Evolutionary conservation across 371 early-diverging fungal species (phyloP), one percentile per base, ranked within the genome.

Genomic region (Apophysomyces elegans): DNA sequence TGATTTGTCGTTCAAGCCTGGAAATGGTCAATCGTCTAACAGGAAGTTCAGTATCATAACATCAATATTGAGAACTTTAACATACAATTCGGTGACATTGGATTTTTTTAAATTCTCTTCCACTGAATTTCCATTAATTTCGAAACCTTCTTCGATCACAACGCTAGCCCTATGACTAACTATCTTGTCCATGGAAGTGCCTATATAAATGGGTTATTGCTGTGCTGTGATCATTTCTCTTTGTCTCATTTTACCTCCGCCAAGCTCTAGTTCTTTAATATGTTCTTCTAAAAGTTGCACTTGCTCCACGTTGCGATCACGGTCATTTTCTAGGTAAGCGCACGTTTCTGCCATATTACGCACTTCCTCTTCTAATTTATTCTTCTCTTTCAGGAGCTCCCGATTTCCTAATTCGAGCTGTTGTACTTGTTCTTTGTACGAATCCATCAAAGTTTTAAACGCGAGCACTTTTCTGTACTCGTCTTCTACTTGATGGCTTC

Each of bases 381-480:
- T 80, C 58, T 88, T 90, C 62, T 94, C 92, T 57, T 85, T 84
- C 14, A 86, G 73, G 8, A 93, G 72, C 37, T 84, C 71, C 32
- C 81, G 81, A 67, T 88, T 91, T 58, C 89, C 89, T 36, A 71
- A 71, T 69, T 96, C 96, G 32, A 95, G 77, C 18, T 86, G 77
- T 11, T 85, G 75, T 18, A 95, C 87, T 71, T 94, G 93, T 43
- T 94, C 91, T 71, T 95, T 93, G 76, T 92, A 94, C 7, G 90
- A 89, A 58, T 95, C 95, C 86, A 94, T 88, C 37, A 93, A 67
- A 0, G 91, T 87, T 70, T 92, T 93, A 68, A 90, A 90, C 9
- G 86, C 85, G 45, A 86, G 76, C 2, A 94, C 83, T 75, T 95
- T 94, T 39, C 87, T 86, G 70, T 91, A 94, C 64, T 97, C 96